Conservation (phyloP, 768 basidiomycete genomes). For the Serpula lacrymans region DNA sequence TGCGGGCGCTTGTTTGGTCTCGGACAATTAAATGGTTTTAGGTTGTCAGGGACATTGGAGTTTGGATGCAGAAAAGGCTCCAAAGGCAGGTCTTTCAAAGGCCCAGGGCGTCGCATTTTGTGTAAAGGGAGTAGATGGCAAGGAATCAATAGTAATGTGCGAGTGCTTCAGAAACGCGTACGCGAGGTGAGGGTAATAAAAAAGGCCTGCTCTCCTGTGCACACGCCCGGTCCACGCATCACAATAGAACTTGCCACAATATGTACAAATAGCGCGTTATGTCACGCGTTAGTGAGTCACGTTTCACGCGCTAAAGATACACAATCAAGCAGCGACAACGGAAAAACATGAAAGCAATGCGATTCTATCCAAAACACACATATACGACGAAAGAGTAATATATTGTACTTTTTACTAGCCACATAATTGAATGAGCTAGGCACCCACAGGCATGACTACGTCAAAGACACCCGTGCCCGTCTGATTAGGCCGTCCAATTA, state of each 20-base stretch:
- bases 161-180: neutral
- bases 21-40: conserved; percentile 27
- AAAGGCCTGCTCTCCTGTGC: no score
- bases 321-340: conserved; percentile 6
- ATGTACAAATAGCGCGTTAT: conserved; percentile 16
- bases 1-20: conserved; percentile 56
- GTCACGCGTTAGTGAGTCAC: conserved; percentile 10
- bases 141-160: conserved; percentile 1
- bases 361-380: conserved; percentile 6
- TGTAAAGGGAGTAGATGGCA: neutral
- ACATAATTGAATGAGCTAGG: conserved; percentile 7
- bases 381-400: conserved; percentile 5
- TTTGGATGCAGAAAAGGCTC: conserved; percentile 46
- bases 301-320: conserved; percentile 5
- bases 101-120: conserved; percentile 37
- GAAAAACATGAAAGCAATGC: neutral
- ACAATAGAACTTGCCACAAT: conserved; percentile 15
- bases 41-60: conserved; percentile 20
- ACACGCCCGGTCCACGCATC: conserved; percentile 23
- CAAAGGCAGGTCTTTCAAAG: conserved; percentile 59
- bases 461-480: conserved; percentile 98
- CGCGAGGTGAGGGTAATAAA: conserved; percentile 21
- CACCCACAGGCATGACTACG: conserved; percentile 58
- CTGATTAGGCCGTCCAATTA: conserved; percentile 78
- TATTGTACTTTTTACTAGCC: conserved; percentile 6